These are phyloP conservation scores for Phytophthora multivora DNA, from an alignment of 352 stramenopile species.

Conservation along the genomic window DNA sequence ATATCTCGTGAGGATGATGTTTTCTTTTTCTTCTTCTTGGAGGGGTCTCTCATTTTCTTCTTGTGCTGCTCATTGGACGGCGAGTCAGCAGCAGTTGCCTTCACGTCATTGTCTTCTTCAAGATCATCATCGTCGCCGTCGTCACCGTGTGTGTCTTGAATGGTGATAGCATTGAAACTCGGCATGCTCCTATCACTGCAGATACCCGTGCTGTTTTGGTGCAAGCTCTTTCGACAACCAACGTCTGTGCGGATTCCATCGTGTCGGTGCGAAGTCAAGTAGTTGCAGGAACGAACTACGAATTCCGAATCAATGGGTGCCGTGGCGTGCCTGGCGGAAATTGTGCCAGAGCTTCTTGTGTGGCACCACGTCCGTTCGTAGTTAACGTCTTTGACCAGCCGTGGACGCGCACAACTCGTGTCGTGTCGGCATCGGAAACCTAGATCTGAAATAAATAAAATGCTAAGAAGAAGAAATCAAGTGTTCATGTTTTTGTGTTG, in stretches of 20 bases:
- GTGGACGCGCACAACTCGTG: conserved; percentile 21
- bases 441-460: neutral
- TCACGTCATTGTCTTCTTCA: conserved; percentile 36
- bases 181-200: conserved; percentile 37
- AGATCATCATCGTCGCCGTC: conserved; percentile 35
- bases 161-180: conserved; percentile 61
- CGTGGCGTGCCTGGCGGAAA: conserved; percentile 9
- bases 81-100: conserved; percentile 22
- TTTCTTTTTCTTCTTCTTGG: conserved; percentile 49
- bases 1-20: conserved; percentile 30
- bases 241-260: conserved; percentile 21
- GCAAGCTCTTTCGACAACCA: conserved; percentile 12
- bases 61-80: conserved; percentile 27
- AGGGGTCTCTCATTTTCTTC: conserved; percentile 30
- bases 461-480: too few species aligned
- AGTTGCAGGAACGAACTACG: conserved; percentile 29
- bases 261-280: conserved; percentile 17
- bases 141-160: conserved; percentile 49
- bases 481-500: too few species aligned
- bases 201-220: conserved; percentile 21
- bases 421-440: conserved; percentile 1
- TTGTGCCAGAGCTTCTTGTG: conserved; percentile 9
- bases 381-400: conserved; percentile 25
- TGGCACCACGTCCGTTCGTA: conserved; percentile 7
- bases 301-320: conserved; percentile 25